phyloP scores from a whole-genome alignment of 192 early-diverging fungal genomes.

The Backusella australiensis region DNA sequence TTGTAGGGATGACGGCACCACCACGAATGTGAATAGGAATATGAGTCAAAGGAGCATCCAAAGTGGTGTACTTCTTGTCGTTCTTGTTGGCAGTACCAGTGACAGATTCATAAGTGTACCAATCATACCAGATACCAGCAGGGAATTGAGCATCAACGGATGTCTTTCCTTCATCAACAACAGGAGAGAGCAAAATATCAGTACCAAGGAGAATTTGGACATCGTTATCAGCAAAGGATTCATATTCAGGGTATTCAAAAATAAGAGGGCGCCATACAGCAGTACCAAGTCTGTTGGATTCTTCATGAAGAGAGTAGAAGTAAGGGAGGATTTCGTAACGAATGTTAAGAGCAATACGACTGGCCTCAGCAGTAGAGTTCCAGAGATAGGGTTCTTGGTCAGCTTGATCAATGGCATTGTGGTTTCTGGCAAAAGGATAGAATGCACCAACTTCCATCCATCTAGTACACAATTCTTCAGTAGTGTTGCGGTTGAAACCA shows the following conservation, averaged over 20 bases:
- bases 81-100: conserved; percentile 16
- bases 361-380: conserved; percentile 51
- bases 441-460: conserved; percentile 62
- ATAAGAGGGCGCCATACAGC: conserved; percentile 55
- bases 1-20: conserved; percentile 54
- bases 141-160: conserved; percentile 65
- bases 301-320: conserved; percentile 54
- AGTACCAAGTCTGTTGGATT: conserved; percentile 47
- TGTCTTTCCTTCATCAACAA: conserved; percentile 42
- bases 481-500: conserved; percentile 59
- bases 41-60: conserved; percentile 50
- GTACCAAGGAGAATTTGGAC: conserved; percentile 60
- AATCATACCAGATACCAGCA: conserved; percentile 61
- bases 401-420: conserved; percentile 47
- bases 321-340: conserved; percentile 64
- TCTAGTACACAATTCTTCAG: conserved; percentile 62
- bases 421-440: conserved; percentile 50
- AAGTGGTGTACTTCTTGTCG: conserved; percentile 26
- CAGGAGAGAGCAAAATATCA: conserved; percentile 57
- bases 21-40: conserved; percentile 63
- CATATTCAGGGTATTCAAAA: conserved; percentile 47
- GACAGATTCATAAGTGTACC: conserved; percentile 38
- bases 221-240: conserved; percentile 43
- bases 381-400: conserved; percentile 65
- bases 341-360: conserved; percentile 47